Evolutionary conservation across 257 asterid genomes (phyloP), one percentile per base, ranked within the genome.

Genomic region (Capsicum pubescens): DNA sequence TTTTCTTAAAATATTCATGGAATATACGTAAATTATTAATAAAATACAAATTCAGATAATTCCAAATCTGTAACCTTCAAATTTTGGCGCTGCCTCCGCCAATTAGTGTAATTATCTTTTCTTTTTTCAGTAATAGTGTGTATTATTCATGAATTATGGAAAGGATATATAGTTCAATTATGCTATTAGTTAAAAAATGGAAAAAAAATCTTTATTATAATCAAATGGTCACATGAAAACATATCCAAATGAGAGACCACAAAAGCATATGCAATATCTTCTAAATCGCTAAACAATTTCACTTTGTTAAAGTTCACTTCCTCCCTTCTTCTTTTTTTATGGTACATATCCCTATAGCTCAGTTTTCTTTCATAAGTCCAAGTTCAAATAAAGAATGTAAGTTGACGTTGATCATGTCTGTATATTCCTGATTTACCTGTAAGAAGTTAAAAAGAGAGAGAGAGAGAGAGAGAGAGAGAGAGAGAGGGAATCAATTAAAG

Each of bases 401-500:
- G 84, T 87, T 84, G 88, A 87, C 48, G 81, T 82, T 90, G 87
- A 88, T 92, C 88, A 89, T 46, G 58, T 76, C 83, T 13, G 55
- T 21, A 54, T 81, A 58, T 81, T 79, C 83, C 87, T 86, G 89
- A 93, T 91, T 93, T 93, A 85, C 97, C 97, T 93, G 97, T 91
- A 91, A 86, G 91, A 90, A 66, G n/a, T n/a, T n/a, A n/a, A n/a
- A n/a, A n/a, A n/a, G n/a, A n/a, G n/a, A n/a, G n/a, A n/a, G n/a
- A n/a, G n/a, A n/a, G n/a, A n/a, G n/a, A n/a, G n/a, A n/a, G n/a
- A n/a, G n/a, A n/a, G n/a, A n/a, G n/a, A n/a, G n/a, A n/a, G n/a
- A n/a, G n/a, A n/a, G n/a, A n/a, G n/a, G n/a, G 26, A n/a, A 13
- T 15, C 17, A 8, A 55, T 58, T 72, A 81, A 44, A 5, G 35